Evolutionary conservation across 2,329 filamentous ascomycete genomes (phyloP), one percentile per base, ranked within the genome.

Genomic region (Talaromyces sp.): DNA sequence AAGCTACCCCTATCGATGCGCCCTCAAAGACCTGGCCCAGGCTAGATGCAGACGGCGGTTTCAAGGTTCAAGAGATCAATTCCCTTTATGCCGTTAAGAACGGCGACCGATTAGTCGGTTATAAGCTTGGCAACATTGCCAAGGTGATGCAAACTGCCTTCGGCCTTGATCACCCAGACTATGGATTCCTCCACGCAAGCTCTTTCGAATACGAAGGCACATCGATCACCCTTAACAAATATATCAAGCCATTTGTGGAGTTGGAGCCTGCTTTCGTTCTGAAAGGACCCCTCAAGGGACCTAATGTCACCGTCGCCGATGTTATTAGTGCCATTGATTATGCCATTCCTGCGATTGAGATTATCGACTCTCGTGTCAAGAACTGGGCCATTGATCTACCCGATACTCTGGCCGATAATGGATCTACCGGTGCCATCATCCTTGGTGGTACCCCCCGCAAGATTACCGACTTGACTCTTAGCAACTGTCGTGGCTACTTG

Each of bases 91-190:
- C 55, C 13, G 39, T 60, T n/a, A 27, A 53, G 30, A 51, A 56
- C 27, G 59, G 55, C 9, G 57, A 62, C 43, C 52, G 57, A 3
- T 24, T 62, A 14, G 57, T 62, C 11, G 59, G 59, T 3, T 62
- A 62, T 33, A 62, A 62, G 32, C 57, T 62, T 3, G 59, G 57
- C 11, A 62, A 62, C 47, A 62, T 62, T 16, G 59, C 59, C 17
- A 62, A 60, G 29, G 60, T 60, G 14, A 62, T 62, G 60, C 60
- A 62, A 47, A 47, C 39, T 14, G 60, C 60, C 1, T 62, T 62
- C 20, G 53, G 57, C 6, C 53, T 62, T 7, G 58, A 61, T 36
- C 58, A 58, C 17, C 60, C 58, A 0, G 60, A 62, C 43, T 60
- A 60, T 20, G 57, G 57, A 13, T 57, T 62, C 46, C 44, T 62